phyloP scores from a whole-genome alignment of 169 alveolate genomes.

The Eimeria praecox region DNA sequence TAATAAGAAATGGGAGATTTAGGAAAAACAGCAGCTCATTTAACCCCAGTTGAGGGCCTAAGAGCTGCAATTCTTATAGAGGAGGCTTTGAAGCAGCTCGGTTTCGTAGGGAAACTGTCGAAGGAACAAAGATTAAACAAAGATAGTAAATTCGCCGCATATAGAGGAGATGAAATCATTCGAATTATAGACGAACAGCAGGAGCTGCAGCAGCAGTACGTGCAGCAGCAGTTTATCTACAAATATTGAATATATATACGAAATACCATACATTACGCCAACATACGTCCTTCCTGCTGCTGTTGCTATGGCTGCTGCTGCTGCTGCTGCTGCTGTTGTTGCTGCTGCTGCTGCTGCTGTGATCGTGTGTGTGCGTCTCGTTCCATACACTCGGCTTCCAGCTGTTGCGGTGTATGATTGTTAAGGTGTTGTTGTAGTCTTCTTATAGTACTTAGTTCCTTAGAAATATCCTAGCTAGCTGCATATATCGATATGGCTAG shows the following conservation, averaged over 20 bases:
- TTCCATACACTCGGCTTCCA: background rate
- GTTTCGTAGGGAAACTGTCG: slow-evolving; percentile 45
- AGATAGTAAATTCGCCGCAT: slow-evolving; percentile 28
- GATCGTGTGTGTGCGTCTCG: background rate
- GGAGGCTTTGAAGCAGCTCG: slow-evolving; percentile 65
- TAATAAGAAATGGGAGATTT: background rate
- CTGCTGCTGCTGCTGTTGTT: background rate
- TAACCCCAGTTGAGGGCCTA: slow-evolving; percentile 74
- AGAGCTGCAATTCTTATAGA: slow-evolving; percentile 62
- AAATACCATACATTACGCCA: no score
- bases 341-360: slow-evolving; percentile 1
- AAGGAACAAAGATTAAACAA: background rate
- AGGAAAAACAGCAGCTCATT: background rate
- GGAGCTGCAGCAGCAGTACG: slow-evolving; percentile 38
- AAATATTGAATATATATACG: no score
- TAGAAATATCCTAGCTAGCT: background rate
- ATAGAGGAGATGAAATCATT: slow-evolving; percentile 70
- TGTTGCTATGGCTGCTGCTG: background rate
- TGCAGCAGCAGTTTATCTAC: background rate
- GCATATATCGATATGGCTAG: background rate
- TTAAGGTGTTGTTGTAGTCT: no score
- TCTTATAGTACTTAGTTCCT: background rate
- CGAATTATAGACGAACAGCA: slow-evolving; percentile 65
- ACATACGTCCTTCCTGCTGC: background rate
- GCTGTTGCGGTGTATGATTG: background rate